Percentiles rank a stretch among this genome's conserved stretches.
phyloP scores from a whole-genome alignment of 495 filamentous ascomycete species.

The Aspergillus hancockii region DNA sequence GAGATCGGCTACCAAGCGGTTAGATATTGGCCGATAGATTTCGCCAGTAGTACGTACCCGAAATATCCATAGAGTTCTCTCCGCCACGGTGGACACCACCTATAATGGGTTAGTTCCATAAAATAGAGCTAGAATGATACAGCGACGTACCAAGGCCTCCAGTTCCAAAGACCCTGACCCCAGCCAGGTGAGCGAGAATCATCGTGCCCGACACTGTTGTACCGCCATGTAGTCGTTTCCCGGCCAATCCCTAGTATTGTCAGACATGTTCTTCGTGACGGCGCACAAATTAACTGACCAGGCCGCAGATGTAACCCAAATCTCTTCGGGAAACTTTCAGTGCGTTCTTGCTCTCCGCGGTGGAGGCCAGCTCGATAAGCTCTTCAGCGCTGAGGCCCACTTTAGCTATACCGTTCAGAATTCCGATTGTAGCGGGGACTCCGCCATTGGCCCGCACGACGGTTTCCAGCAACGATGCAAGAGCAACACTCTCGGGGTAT shows the following conservation, averaged over 20 bases:
- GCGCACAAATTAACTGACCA: slow-evolving; percentile 53
- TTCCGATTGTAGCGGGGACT: slow-evolving; percentile 88
- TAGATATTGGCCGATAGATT: slow-evolving; percentile 5
- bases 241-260: slow-evolving; percentile 55
- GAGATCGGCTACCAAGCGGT: slow-evolving; percentile 64
- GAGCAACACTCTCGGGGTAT: slow-evolving; percentile 73
- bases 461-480: slow-evolving; percentile 70
- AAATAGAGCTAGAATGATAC: background rate
- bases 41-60: slow-evolving; percentile 37
- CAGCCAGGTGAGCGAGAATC: slow-evolving; percentile 82
- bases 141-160: slow-evolving; percentile 52
- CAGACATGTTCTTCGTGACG: background rate
- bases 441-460: slow-evolving; percentile 78
- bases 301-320: slow-evolving; percentile 74
- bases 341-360: slow-evolving; percentile 60
- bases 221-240: slow-evolving; percentile 74
- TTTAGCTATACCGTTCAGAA: slow-evolving; percentile 76
- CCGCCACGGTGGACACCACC: slow-evolving; percentile 94
- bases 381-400: slow-evolving; percentile 74
- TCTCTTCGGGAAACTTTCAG: slow-evolving; percentile 87
- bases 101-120: slow-evolving; percentile 40
- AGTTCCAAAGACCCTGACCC: slow-evolving; percentile 91
- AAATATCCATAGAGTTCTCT: slow-evolving; percentile 86
- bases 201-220: slow-evolving; percentile 94
- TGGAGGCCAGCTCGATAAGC: slow-evolving; percentile 66